phyloP scores from a whole-genome alignment of 345 rosid genomes.

The Rhodomyrtus tomentosa region DNA sequence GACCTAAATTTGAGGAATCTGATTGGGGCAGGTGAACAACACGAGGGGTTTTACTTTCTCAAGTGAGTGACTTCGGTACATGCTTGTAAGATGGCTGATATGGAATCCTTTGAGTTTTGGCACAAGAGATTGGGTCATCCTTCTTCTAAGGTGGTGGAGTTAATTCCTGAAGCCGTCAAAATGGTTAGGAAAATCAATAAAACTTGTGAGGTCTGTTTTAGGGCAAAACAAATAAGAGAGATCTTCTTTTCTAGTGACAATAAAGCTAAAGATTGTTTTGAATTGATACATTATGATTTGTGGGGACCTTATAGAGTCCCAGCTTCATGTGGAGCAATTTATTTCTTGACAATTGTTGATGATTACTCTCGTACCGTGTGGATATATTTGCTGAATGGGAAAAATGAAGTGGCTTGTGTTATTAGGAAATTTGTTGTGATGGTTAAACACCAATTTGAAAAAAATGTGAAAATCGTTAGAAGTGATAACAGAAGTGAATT shows the following conservation, averaged over 20 bases:
- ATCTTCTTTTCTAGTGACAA: neutral
- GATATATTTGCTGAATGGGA: neutral
- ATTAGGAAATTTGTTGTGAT: neutral
- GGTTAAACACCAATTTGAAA: neutral
- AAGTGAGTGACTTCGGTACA: neutral
- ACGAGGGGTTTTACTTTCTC: neutral
- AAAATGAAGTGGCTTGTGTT: neutral
- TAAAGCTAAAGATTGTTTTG: neutral
- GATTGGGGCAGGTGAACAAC: constrained; percentile 2
- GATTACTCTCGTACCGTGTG: neutral
- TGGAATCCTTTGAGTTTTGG: neutral
- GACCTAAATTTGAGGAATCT: constrained; percentile 8
- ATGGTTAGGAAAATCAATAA: neutral
- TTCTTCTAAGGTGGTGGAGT: neutral
- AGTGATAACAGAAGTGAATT: neutral
- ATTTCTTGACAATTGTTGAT: constrained; percentile 1
- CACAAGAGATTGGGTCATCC: neutral
- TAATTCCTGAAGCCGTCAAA: neutral
- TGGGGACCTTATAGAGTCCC: neutral
- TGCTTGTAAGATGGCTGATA: neutral
- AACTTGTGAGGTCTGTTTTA: neutral
- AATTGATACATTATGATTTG: constrained; percentile 1
- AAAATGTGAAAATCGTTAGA: neutral
- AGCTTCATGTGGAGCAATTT: neutral
- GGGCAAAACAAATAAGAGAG: neutral